Evolutionary conservation across 441 rosid species (phyloP).

Genomic region (Eutrema salsugineum): DNA sequence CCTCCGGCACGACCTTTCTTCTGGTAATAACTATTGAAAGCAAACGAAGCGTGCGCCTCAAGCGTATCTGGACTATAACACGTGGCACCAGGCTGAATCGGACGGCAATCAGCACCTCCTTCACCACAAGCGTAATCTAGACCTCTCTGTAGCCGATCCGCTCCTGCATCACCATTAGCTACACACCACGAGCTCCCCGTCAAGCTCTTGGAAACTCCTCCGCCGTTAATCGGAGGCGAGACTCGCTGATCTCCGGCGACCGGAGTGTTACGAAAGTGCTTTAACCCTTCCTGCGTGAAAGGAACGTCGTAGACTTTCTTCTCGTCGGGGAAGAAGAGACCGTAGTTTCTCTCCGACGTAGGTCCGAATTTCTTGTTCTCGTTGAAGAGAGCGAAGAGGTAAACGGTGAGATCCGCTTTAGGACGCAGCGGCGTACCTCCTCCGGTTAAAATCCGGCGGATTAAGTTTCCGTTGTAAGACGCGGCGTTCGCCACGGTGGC

Average conservation of each 20-base stretch:
- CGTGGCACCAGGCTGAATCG: constrained; percentile 67
- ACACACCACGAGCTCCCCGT: constrained; percentile 83
- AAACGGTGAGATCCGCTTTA: constrained; percentile 76
- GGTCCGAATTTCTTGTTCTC: constrained; percentile 73
- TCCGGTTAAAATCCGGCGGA: constrained; percentile 67
- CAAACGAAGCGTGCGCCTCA: constrained; percentile 84
- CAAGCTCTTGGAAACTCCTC: constrained; percentile 61
- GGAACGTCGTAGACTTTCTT: constrained; percentile 76
- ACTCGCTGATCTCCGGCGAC: constrained; percentile 20
- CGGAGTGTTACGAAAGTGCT: constrained; percentile 40
- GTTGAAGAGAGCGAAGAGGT: constrained; percentile 77
- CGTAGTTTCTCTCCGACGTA: constrained; percentile 81
- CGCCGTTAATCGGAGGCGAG: constrained; percentile 35
- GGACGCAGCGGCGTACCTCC: constrained; percentile 86
- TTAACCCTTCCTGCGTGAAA: constrained; percentile 54
- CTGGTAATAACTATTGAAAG: constrained; percentile 90
- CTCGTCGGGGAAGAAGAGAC: constrained; percentile 73
- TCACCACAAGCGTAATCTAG: constrained; percentile 86
- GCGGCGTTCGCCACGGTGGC: constrained; percentile 64
- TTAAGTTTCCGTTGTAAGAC: constrained; percentile 80
- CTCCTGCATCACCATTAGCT: constrained; percentile 56
- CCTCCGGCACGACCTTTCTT: constrained; percentile 65
- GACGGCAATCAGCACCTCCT: constrained; percentile 80
- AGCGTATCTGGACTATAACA: constrained; percentile 76
- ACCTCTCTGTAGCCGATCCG: constrained; percentile 58